Evolutionary conservation across 225 moss, liverwort and hornwort genomes (phyloP).

Genomic region (Pseudoscleropodium purum): DNA sequence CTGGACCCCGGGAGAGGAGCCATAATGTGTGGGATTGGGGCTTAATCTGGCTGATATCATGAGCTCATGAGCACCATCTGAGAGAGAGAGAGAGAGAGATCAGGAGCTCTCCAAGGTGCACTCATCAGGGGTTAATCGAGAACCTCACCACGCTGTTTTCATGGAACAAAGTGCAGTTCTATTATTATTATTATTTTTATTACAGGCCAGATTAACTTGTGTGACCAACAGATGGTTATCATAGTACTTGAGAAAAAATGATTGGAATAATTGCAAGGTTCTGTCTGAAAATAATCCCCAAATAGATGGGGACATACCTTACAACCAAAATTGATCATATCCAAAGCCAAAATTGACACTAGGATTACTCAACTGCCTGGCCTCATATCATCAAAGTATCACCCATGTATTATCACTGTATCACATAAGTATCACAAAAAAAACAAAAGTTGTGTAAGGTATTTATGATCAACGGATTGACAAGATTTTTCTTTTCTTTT

Average conservation of each 20-base stretch:
- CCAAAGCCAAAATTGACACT: background rate
- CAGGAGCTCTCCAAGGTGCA: no score
- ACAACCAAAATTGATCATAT: background rate
- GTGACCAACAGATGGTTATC: background rate
- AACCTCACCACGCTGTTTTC: background rate
- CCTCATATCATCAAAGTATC: background rate
- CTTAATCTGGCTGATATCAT: background rate
- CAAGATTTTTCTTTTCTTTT: no score
- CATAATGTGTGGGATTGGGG: background rate
- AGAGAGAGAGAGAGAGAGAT: no score
- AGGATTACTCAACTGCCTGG: background rate
- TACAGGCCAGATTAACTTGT: background rate
- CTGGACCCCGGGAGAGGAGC: background rate
- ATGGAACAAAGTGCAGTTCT: background rate
- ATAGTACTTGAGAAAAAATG: background rate
- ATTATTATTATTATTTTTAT: no score
- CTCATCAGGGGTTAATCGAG: background rate
- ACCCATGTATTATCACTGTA: background rate
- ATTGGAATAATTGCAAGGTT: background rate
- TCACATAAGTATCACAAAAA: background rate
- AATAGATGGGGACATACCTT: background rate
- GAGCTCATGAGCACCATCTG: background rate
- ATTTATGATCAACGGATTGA: no score
- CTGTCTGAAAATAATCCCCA: background rate
- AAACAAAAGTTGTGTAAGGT: no score